Conservation (phyloP, 73 alveolate genomes). For the Blepharisma stoltei region DNA sequence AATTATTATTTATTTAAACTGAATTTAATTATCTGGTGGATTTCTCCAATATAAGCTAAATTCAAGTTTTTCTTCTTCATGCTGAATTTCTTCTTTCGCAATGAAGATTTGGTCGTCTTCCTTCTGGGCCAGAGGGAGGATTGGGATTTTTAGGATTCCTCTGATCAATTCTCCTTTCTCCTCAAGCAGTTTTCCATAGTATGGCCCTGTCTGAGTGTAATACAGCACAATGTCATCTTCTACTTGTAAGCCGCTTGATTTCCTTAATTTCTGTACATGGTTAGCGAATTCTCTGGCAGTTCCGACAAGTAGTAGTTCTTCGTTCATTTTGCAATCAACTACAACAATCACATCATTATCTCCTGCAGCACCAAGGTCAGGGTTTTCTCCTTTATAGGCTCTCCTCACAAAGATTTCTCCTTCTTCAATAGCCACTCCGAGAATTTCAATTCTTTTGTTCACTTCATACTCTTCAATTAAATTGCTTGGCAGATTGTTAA, state of each 20-base stretch:
- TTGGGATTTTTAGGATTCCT: background rate
- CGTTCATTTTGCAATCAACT: constrained; percentile 66
- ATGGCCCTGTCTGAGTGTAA: constrained; percentile 23
- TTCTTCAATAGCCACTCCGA: constrained; percentile 56
- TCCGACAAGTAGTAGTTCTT: constrained; percentile 72
- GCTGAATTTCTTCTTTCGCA: background rate
- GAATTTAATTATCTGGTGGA: background rate
- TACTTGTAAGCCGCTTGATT: constrained; percentile 79
- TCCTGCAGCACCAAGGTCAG: constrained; percentile 59
- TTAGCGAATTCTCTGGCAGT: constrained; percentile 86
- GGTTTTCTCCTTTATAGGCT: constrained; percentile 70
- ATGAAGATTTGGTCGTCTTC: background rate
- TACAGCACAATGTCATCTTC: constrained; percentile 81
- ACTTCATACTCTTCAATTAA: constrained; percentile 56
- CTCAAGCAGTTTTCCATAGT: background rate
- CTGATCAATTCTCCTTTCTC: background rate
- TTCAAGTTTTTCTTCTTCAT: constrained; percentile 5
- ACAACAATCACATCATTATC: constrained; percentile 74
- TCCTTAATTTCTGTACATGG: constrained; percentile 90
- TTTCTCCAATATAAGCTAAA: constrained; percentile 12
- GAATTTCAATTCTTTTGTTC: constrained; percentile 68
- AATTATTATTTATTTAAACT: background rate
- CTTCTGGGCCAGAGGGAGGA: background rate
- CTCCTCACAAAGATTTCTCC: constrained; percentile 57
- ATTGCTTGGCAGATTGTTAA: constrained; percentile 52